Percentiles rank a stretch among this genome's conserved stretches.
These are phyloP conservation scores for Esteya vermicola DNA, from an alignment of 2,329 filamentous ascomycete genomes.

Conservation along the genomic window DNA sequence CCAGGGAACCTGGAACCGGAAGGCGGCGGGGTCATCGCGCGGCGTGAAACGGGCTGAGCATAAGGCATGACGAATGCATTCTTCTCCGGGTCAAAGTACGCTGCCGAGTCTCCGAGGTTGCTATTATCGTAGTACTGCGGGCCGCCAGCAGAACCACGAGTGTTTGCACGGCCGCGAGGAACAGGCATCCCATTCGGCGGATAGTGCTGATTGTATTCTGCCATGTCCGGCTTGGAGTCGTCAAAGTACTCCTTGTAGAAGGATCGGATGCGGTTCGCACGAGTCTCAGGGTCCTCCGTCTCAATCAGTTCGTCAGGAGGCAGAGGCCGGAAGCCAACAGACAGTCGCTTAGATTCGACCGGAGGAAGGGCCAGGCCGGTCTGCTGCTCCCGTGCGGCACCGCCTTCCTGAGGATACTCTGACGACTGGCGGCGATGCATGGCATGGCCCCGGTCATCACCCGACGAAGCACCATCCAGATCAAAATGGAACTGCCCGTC, in stretches of 20 bases:
- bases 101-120: conserved; percentile 49
- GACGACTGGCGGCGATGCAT: conserved; percentile 15
- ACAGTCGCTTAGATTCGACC: conserved; percentile 43
- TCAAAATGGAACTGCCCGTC: no score
- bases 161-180: no score
- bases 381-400: conserved; percentile 6
- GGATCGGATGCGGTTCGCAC: conserved; percentile 90
- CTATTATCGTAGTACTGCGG: conserved; percentile 62
- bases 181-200: conserved; percentile 7
- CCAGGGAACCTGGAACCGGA: conserved; percentile 30
- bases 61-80: conserved; percentile 69
- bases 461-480: no score
- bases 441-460: conserved; percentile 9
- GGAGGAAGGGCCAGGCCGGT: conserved; percentile 37
- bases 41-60: conserved; percentile 70
- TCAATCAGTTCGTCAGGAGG: conserved; percentile 69
- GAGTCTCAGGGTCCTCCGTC: conserved; percentile 80
- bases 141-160: no score
- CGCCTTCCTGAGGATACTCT: conserved; percentile 13
- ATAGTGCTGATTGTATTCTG: conserved; percentile 14
- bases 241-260: conserved; percentile 99
- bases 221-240: conserved; percentile 42
- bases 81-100: conserved; percentile 51
- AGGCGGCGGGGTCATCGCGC: conserved; percentile 92
- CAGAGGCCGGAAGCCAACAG: conserved; percentile 65